Evolutionary conservation across 768 basidiomycete species (phyloP).

Genomic region (Pleurotus tuoliensis): DNA sequence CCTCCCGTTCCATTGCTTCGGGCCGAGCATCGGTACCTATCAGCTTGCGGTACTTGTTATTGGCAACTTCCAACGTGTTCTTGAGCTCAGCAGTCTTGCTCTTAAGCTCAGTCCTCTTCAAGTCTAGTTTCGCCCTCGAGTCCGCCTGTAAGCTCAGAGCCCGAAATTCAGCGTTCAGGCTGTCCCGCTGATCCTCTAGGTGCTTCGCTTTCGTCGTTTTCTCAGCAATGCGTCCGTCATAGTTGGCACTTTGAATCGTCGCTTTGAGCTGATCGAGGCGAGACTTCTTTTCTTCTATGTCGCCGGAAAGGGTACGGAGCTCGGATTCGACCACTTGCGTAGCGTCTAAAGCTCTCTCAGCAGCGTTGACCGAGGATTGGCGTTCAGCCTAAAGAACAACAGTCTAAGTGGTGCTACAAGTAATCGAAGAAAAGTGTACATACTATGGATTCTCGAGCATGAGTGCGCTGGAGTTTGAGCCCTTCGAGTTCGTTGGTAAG

Average conservation of each 20-base stretch:
- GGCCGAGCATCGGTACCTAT: conserved; percentile 55
- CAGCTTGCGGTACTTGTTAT: conserved; percentile 59
- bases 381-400: conserved; percentile 37
- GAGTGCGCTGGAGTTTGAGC: conserved; percentile 49
- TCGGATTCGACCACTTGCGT: conserved; percentile 51
- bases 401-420: neutral
- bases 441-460: conserved; percentile 57
- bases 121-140: conserved; percentile 69
- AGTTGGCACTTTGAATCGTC: conserved; percentile 57
- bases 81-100: conserved; percentile 63
- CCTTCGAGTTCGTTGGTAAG: conserved; percentile 53
- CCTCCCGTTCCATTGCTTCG: conserved; percentile 71
- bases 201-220: conserved; percentile 46
- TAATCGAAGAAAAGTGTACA: conserved; percentile 11
- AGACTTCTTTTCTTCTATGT: conserved; percentile 66
- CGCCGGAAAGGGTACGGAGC: conserved; percentile 48
- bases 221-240: conserved; percentile 59
- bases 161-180: conserved; percentile 66
- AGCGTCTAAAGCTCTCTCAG: conserved; percentile 55
- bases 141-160: conserved; percentile 76
- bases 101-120: conserved; percentile 68
- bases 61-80: conserved; percentile 61
- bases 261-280: conserved; percentile 57
- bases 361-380: conserved; percentile 44
- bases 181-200: conserved; percentile 69